Base-by-base conservation (phyloP, 2,329 filamentous ascomycete species). In the Talaromyces verruculosus region DNA sequence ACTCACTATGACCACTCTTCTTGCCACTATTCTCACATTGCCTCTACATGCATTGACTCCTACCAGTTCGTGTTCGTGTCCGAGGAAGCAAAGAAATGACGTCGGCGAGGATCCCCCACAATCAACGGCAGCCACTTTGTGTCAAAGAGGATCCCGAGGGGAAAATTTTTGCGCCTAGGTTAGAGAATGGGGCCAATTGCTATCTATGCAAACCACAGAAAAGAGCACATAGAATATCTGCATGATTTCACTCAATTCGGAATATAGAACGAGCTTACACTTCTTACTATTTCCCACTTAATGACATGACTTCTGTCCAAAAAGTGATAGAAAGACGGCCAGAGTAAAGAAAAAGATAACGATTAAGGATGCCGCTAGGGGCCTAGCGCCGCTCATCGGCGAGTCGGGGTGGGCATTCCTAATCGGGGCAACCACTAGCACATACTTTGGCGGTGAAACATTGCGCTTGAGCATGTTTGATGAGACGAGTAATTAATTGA, bases 401-500 rank as follows among this genome's bases (percentile, higher is more conserved):
- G n/a, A 39, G 33, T 57, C 45, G 47, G 64, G 49, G 37, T 28
- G 49, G 41, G 49, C 45, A 65, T 55, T 58, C 64, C 64, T 41
- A 41, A 41, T 62, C 33, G 6, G 59, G 64, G 64, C 41, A 65
- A 65, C 53, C 60, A 43, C 58, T 62, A 65, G 58, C 59, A 65
- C 13, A 37, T 25, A 25, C 17, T 53, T n/a, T 35, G 49, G 49
- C 28, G 49, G 28, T 35, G 49, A 53, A 15, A 33, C 25, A 13
- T 28, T 25, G 47, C 22, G n/a, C 43, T 47, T 19, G 19, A 47
- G 43, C 22, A 28, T 30, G 22, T 30, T 30, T 51, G 22, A 30
- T 6, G 11, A 51, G 47, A 30, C 13, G 5, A 51, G 6, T n/a
- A n/a, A 19, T 57, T 30, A 22, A n/a, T n/a, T 30, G 30, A 33